Conservation (phyloP, 371 early-diverging fungal genomes). For the Cokeromyces recurvatus region DNA sequence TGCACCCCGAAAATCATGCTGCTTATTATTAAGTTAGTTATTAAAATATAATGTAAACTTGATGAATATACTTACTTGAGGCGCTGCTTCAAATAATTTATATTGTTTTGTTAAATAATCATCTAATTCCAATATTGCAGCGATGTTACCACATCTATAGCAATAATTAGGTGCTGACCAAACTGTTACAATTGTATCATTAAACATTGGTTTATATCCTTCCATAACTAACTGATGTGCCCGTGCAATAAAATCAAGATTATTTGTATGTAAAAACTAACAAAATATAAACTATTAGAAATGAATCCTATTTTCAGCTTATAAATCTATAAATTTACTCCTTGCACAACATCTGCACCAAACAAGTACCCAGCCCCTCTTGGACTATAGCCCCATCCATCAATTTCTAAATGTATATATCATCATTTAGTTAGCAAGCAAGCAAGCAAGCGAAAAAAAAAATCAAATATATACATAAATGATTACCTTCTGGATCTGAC, state of each 20-base stretch:
- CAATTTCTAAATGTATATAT: conserved; percentile 68
- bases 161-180: conserved; percentile 99
- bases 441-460: too few relatives aligned
- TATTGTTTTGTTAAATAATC: conserved; percentile 81
- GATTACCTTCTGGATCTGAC: conserved; percentile 96
- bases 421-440: neutral
- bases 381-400: conserved; percentile 96
- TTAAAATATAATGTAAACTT: too few relatives aligned
- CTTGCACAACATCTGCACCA: conserved; percentile 87
- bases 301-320: too few relatives aligned
- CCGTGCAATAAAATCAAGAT: conserved; percentile 91
- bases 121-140: conserved; percentile 96
- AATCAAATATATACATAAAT: neutral
- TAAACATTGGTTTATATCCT: conserved; percentile 95
- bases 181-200: conserved; percentile 95
- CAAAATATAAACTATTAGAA: too few relatives aligned
- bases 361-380: conserved; percentile 98
- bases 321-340: conserved; percentile 53
- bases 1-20: conserved; percentile 72
- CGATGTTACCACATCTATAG: conserved; percentile 98
- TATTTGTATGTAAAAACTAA: conserved; percentile 87
- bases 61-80: conserved; percentile 52
- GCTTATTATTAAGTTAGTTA: too few relatives aligned
- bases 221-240: conserved; percentile 99
- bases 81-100: conserved; percentile 85